Conservation (phyloP, 2,329 filamentous ascomycete species). For the Cordyceps javanica region DNA sequence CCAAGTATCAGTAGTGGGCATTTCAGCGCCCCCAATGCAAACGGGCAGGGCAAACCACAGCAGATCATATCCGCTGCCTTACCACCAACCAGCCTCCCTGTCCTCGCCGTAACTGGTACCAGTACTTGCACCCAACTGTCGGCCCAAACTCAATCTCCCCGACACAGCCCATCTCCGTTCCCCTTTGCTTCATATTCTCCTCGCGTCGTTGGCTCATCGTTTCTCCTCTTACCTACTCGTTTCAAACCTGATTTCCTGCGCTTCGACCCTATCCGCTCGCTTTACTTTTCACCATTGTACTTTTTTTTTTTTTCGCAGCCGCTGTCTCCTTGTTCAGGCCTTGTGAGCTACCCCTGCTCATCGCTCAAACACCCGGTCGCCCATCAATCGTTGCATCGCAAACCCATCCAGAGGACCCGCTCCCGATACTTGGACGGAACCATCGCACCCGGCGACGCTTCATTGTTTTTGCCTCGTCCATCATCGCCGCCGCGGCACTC, state of each 20-base stretch:
- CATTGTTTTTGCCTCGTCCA: slow-evolving; percentile 4
- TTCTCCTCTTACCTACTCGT: neutral
- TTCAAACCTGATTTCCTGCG: neutral
- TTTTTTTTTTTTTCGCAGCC: neutral
- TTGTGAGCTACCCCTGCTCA: neutral
- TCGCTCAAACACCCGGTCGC: neutral
- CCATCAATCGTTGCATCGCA: slow-evolving; percentile 3
- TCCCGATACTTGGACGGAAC: slow-evolving; percentile 3
- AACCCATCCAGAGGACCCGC: slow-evolving; percentile 1
- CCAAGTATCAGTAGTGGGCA: no score
- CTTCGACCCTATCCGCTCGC: slow-evolving; percentile 5
- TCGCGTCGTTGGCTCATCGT: neutral
- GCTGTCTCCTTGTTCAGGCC: neutral
- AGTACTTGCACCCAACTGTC: neutral
- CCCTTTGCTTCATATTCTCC: slow-evolving; percentile 1
- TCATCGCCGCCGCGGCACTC: slow-evolving; percentile 3
- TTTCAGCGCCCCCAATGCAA: neutral
- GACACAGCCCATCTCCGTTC: neutral
- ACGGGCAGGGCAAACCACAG: no score
- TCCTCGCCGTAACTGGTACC: no score
- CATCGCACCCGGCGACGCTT: neutral
- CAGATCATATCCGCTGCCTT: no score
- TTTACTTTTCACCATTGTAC: neutral
- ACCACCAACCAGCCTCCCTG: neutral
- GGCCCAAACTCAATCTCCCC: neutral